Percentiles rank a stretch among this genome's conserved stretches.
Conservation (phyloP, 2,329 filamentous ascomycete genomes). For the Phaeoacremonium minimum region DNA sequence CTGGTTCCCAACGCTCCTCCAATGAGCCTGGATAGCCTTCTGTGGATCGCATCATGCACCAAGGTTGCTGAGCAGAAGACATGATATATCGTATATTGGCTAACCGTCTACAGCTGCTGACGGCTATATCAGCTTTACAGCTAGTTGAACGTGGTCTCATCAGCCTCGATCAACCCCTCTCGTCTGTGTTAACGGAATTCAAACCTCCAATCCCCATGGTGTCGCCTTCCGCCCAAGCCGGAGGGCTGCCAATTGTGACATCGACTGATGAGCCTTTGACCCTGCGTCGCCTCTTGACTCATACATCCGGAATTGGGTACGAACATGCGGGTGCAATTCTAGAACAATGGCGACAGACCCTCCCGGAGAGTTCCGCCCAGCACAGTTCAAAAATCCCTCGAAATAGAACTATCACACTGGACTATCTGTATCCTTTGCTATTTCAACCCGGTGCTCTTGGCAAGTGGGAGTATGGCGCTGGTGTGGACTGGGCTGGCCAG, state of each 20-base stretch:
- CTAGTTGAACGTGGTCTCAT: slow-evolving; percentile 29
- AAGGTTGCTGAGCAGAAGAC: too few relatives aligned
- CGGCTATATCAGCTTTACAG: slow-evolving; percentile 30
- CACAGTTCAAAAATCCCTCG: not conserved
- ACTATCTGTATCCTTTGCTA: slow-evolving; percentile 10
- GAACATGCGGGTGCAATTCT: slow-evolving; percentile 12
- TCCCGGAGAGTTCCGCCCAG: not conserved
- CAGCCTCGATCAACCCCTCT: slow-evolving; percentile 24
- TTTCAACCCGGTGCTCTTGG: slow-evolving; percentile 19
- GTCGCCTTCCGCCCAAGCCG: not conserved
- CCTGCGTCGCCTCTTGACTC: slow-evolving; percentile 40
- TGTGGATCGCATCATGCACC: not conserved
- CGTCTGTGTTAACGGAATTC: not conserved
- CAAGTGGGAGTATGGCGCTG: slow-evolving; percentile 21
- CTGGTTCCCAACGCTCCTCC: not conserved
- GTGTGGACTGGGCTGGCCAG: slow-evolving; percentile 22
- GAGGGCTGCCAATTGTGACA: not conserved
- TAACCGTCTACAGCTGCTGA: slow-evolving; percentile 31
- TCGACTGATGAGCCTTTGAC: slow-evolving; percentile 27
- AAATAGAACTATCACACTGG: not conserved
- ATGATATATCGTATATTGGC: too few relatives aligned
- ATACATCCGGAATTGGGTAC: slow-evolving; percentile 39
- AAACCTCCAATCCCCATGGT: not conserved
- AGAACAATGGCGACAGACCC: not conserved
- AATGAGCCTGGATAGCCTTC: not conserved